Percentiles rank a stretch among this genome's conserved stretches.
These are phyloP conservation scores for Stevia rebaudiana DNA, from an alignment of 140 eudicot genomes.

Conservation along the genomic window DNA sequence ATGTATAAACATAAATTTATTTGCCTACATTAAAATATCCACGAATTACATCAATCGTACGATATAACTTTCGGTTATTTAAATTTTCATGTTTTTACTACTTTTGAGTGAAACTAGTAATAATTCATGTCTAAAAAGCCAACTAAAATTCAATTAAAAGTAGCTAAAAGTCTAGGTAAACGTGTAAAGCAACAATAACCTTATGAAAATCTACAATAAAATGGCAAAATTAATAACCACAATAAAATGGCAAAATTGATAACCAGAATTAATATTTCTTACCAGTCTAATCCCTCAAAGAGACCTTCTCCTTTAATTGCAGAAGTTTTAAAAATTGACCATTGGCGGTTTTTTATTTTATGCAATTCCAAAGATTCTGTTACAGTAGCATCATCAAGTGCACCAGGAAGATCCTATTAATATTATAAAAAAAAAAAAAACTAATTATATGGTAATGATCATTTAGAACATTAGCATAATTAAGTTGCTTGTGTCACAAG, in stretches of 20 bases:
- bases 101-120: background rate
- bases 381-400: slow-evolving; percentile 94
- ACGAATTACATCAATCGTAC: background rate
- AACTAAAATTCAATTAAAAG: too few species aligned
- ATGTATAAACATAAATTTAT: too few species aligned
- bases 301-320: slow-evolving; percentile 98
- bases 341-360: slow-evolving; percentile 92
- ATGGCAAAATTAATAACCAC: background rate
- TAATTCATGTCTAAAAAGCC: background rate
- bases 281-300: slow-evolving; percentile 98
- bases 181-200: background rate
- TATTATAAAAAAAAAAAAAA: background rate
- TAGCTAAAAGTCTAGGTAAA: too few species aligned
- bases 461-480: background rate
- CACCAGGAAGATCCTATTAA: slow-evolving; percentile 94
- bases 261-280: background rate
- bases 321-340: slow-evolving; percentile 93
- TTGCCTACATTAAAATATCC: too few species aligned
- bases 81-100: background rate
- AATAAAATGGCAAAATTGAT: background rate
- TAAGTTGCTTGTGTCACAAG: background rate
- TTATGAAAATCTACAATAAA: background rate
- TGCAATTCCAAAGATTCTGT: slow-evolving; percentile 91
- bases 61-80: background rate
- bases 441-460: background rate